Evolutionary conservation across 2,329 filamentous ascomycete species (phyloP).

Genomic region (Stagonosporopsis vannaccii): DNA sequence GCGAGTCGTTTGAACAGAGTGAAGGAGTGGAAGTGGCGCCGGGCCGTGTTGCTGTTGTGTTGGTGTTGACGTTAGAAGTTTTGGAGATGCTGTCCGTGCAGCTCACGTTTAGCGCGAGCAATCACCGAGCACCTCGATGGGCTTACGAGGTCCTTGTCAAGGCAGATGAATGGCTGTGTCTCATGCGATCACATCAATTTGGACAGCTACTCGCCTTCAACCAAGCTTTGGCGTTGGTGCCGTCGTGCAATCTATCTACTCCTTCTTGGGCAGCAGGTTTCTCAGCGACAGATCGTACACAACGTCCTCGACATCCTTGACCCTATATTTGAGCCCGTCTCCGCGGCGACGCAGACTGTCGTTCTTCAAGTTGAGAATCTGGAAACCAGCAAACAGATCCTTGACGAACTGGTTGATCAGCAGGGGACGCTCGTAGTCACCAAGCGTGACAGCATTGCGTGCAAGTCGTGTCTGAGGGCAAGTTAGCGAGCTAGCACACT

Average conservation of each 20-base stretch:
- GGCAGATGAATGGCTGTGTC: neutral
- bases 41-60: constrained; percentile 23
- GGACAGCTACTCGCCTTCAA: neutral
- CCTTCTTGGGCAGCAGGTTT: constrained; percentile 67
- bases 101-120: constrained; percentile 17
- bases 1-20: neutral
- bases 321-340: constrained; percentile 94
- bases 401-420: constrained; percentile 93
- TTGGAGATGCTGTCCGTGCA: constrained; percentile 29
- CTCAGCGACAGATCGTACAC: constrained; percentile 93
- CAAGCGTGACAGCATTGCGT: constrained; percentile 91
- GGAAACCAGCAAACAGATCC: constrained; percentile 93
- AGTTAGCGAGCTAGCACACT: neutral
- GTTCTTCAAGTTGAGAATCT: constrained; percentile 97
- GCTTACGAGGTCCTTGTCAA: neutral
- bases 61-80: constrained; percentile 21
- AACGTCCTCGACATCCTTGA: constrained; percentile 98
- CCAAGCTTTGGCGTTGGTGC: neutral
- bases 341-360: constrained; percentile 86
- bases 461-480: constrained; percentile 75
- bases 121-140: constrained; percentile 25
- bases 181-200: neutral
- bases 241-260: constrained; percentile 4
- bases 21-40: constrained; percentile 33
- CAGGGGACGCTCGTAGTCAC: constrained; percentile 84